Base-by-base conservation (phyloP, 371 early-diverging fungal species). In the Mortierella sp. region DNA sequence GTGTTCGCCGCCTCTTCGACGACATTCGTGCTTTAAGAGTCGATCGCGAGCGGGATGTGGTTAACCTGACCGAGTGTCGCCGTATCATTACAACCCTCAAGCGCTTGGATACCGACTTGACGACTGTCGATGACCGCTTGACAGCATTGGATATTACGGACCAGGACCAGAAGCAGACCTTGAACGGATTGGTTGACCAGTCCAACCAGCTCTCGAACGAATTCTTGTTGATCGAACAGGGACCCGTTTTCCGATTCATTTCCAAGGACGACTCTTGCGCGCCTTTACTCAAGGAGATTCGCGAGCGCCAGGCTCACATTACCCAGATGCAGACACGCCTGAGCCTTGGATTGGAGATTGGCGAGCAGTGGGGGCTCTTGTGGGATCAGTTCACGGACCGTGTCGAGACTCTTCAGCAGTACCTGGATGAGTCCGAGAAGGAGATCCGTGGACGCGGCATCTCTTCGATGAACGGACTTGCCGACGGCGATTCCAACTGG, bases 351-450 rank as follows among this genome's bases (percentile, higher is more conserved):
- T 65, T 86, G 54, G 83, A 86, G 38, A 73, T 82, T 47, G 80
- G 80, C 13, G 82, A 86, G 65, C 87, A 86, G 38, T 86, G 87
- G 87, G 74, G n/a, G 14, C 60, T 86, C 19, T 63, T 82, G n/a
- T 82, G 82, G 87, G 87, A 80, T 26, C 83, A 86, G 72, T 86
- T 80, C 58, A 74, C 74, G 13, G 83, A 86, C 71, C 82, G 80
- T 5, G 83, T 78, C 34, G 71, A 63, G n/a, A 72, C 76, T 14
- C 54, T 86, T 19, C 48, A 80, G 47, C 78, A 72, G 60, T 82
- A 77, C 31, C 76, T 86, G 57, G 54, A 77, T 3, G 74, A 80
- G 42, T 78, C 83, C 4, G 87, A 86, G 78, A 34, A 72, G 28
- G 75, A 70, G 48, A 82, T 86, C 57, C 28, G 78, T 47, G 73